phyloP scores from a whole-genome alignment of 2,329 filamentous ascomycete genomes.

The Exserohilum turcica region DNA sequence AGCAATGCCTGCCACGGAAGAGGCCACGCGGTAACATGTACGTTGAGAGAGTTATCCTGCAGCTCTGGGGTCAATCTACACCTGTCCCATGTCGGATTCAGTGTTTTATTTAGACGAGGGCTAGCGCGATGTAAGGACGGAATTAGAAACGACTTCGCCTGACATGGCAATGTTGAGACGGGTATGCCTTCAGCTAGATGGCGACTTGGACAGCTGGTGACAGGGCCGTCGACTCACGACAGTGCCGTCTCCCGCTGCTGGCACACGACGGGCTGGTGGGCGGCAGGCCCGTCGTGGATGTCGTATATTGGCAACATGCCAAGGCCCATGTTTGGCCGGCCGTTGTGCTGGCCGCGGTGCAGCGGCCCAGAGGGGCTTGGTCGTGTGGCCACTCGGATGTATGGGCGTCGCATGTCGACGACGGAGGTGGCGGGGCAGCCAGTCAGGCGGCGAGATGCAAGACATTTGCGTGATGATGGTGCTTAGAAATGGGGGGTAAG shows the following conservation, averaged over 20 bases:
- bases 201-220: not conserved
- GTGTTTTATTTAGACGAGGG: not conserved
- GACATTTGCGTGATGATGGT: slow-evolving; percentile 14
- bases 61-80: no score
- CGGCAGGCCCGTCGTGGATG: not conserved
- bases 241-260: not conserved
- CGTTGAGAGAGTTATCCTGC: no score
- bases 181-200: not conserved
- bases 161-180: not conserved
- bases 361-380: slow-evolving; percentile 3
- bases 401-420: slow-evolving; percentile 7
- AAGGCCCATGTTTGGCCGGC: slow-evolving; percentile 7
- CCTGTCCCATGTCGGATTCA: not conserved
- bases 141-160: not conserved
- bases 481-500: no score
- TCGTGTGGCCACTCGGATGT: not conserved
- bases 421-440: slow-evolving; percentile 9
- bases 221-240: not conserved
- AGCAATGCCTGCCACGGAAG: no score
- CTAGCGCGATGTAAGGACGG: not conserved
- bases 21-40: no score
- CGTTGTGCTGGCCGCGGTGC: not conserved
- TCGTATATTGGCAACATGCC: slow-evolving; percentile 4
- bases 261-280: not conserved
- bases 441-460: slow-evolving; percentile 2